These are phyloP conservation scores for Candida bentonensis DNA, from an alignment of 805 yeast genomes.

Conservation along the genomic window DNA sequence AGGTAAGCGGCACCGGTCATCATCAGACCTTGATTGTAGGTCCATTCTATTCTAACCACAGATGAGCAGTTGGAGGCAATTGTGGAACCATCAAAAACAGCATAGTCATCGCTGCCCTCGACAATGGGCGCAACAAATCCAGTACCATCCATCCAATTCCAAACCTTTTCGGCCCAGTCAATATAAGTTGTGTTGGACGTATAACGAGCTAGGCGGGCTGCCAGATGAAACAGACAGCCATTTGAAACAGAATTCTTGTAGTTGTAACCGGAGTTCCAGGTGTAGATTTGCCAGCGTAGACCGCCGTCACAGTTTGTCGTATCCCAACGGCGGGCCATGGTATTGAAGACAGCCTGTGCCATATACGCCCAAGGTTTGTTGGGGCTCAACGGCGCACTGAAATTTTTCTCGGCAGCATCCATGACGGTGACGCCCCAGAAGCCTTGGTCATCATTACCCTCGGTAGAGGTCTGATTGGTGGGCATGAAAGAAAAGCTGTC, in stretches of 20 bases:
- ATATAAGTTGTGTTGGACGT: slow-evolving; percentile 61
- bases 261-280: slow-evolving; percentile 88
- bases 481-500: slow-evolving; percentile 71
- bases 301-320: slow-evolving; percentile 65
- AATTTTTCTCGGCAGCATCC: slow-evolving; percentile 84
- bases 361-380: slow-evolving; percentile 50
- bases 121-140: slow-evolving; percentile 30
- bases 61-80: slow-evolving; percentile 43
- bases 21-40: slow-evolving; percentile 73
- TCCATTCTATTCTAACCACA: slow-evolving; percentile 56
- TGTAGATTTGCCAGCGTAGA: slow-evolving; percentile 88
- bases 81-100: slow-evolving; percentile 23
- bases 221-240: slow-evolving; percentile 77
- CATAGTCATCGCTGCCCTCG: slow-evolving; percentile 16
- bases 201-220: slow-evolving; percentile 75
- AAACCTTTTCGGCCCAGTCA: slow-evolving; percentile 60
- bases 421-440: slow-evolving; percentile 93
- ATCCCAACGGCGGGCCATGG: slow-evolving; percentile 90
- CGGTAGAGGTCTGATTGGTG: slow-evolving; percentile 74
- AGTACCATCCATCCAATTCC: slow-evolving; percentile 62
- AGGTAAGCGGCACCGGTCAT: slow-evolving; percentile 70
- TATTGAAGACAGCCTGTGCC: slow-evolving; percentile 81
- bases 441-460: slow-evolving; percentile 96
- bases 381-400: slow-evolving; percentile 40
- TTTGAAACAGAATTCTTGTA: slow-evolving; percentile 88